These are phyloP conservation scores for Tricladium varicosporioides DNA, from an alignment of 2,329 filamentous ascomycete genomes.

Conservation along the genomic window DNA sequence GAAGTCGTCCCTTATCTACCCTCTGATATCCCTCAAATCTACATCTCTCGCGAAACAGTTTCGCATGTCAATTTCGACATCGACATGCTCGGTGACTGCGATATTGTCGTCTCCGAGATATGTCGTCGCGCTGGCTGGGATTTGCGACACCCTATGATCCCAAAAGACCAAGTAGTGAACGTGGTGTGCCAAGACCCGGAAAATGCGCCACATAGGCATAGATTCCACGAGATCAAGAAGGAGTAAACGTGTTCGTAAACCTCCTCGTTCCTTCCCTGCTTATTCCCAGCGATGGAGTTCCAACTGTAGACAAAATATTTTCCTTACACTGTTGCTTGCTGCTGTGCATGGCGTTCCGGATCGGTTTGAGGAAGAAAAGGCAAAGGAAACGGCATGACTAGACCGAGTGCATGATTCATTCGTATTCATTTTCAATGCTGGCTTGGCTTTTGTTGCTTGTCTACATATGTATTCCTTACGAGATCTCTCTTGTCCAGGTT, in stretches of 20 bases:
- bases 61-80: constrained; percentile 94
- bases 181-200: constrained; percentile 43
- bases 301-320: neutral
- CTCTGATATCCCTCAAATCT: constrained; percentile 81
- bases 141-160: constrained; percentile 79
- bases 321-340: neutral
- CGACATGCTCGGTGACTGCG: constrained; percentile 92
- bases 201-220: constrained; percentile 45
- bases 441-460: too few species aligned
- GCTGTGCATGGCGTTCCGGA: neutral
- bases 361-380: neutral
- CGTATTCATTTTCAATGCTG: too few species aligned
- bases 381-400: neutral
- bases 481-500: too few species aligned
- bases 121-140: constrained; percentile 80
- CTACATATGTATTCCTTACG: too few species aligned
- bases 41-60: constrained; percentile 82
- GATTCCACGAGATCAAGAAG: constrained; percentile 34
- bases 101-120: constrained; percentile 84
- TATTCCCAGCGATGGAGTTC: neutral
- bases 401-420: neutral
- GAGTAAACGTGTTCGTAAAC: neutral
- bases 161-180: constrained; percentile 59
- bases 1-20: constrained; percentile 84
- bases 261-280: neutral